Evolutionary conservation across 805 yeast species (phyloP).

Genomic region (Candida adriatica): DNA sequence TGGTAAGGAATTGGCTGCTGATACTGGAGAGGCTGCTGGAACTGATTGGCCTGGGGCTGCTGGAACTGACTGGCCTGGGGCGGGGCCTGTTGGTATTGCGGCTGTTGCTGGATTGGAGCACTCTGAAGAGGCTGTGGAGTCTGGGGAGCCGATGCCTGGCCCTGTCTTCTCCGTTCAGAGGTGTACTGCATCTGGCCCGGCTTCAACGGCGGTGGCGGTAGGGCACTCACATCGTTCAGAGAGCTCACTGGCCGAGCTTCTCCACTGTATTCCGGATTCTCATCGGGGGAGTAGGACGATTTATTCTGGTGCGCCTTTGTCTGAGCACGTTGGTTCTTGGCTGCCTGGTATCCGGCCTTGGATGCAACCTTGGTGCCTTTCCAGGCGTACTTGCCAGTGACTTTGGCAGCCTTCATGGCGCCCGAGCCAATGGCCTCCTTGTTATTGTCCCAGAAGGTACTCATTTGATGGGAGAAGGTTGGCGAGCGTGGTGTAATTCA

Average conservation of each 20-base stretch:
- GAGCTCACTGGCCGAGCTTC: slow-evolving; percentile 8
- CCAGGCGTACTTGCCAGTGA: slow-evolving; percentile 30
- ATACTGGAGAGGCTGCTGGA: background rate
- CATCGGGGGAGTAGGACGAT: too few relatives aligned
- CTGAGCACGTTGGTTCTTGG: slow-evolving; percentile 24
- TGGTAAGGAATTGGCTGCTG: slow-evolving; percentile 1
- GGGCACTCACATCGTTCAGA: slow-evolving; percentile 14
- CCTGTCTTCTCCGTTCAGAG: slow-evolving; percentile 13
- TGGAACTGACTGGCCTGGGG: slow-evolving; percentile 1
- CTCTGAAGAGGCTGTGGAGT: background rate
- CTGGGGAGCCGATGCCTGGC: slow-evolving; percentile 2
- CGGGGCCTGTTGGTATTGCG: background rate
- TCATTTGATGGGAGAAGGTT: too few relatives aligned
- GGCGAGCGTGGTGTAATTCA: too few relatives aligned
- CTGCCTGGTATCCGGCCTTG: slow-evolving; percentile 34
- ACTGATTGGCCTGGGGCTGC: background rate
- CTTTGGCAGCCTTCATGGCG: slow-evolving; percentile 28
- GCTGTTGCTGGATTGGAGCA: slow-evolving; percentile 1
- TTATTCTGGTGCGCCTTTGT: slow-evolving; percentile 1
- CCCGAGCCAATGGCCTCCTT: slow-evolving; percentile 33
- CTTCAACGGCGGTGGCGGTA: slow-evolving; percentile 34
- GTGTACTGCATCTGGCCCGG: slow-evolving; percentile 31
- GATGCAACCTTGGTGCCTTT: slow-evolving; percentile 34
- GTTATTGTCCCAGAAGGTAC: slow-evolving; percentile 34
- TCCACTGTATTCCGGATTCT: slow-evolving; percentile 6